A percentile compares a stretch with the other conserved stretches of the same genome.
Conservation (phyloP, 192 early-diverging fungal genomes). For the Gamsiella multidivaricata region DNA sequence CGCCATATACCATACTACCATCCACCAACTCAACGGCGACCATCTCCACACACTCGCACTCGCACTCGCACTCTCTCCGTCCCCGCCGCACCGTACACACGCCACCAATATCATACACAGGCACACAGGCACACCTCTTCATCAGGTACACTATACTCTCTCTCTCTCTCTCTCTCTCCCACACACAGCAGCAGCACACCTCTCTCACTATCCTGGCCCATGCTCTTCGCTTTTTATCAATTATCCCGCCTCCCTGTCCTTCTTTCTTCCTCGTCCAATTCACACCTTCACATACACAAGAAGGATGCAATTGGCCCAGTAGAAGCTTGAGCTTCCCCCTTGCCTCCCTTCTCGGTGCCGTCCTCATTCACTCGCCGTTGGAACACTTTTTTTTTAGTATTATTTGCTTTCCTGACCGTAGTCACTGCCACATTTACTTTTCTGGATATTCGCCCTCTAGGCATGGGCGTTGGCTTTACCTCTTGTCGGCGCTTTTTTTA, state of each 20-base stretch:
- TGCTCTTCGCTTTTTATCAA: neutral
- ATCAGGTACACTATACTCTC: neutral
- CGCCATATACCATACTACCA: neutral
- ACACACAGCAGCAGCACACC: too few relatives aligned
- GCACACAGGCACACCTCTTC: neutral
- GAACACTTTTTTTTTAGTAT: too few relatives aligned
- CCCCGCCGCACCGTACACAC: neutral
- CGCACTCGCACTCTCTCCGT: neutral
- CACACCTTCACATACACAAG: neutral
- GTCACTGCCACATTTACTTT: too few relatives aligned
- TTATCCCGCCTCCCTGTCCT: too few relatives aligned
- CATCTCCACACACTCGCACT: neutral
- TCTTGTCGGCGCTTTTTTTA: constrained; percentile 2
- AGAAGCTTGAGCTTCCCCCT: too few relatives aligned
- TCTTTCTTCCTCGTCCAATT: neutral
- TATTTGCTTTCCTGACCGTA: too few relatives aligned
- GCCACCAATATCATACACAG: neutral
- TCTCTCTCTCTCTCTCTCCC: neutral
- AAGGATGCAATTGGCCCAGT: too few relatives aligned
- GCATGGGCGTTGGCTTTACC: too few relatives aligned
- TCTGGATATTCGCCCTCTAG: too few relatives aligned
- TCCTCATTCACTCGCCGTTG: too few relatives aligned
- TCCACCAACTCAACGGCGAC: neutral
- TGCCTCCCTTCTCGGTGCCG: too few relatives aligned
- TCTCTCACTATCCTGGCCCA: neutral